Evolutionary conservation across 2,329 filamentous ascomycete species (phyloP).

Genomic region (Dactylellina haptotyla): DNA sequence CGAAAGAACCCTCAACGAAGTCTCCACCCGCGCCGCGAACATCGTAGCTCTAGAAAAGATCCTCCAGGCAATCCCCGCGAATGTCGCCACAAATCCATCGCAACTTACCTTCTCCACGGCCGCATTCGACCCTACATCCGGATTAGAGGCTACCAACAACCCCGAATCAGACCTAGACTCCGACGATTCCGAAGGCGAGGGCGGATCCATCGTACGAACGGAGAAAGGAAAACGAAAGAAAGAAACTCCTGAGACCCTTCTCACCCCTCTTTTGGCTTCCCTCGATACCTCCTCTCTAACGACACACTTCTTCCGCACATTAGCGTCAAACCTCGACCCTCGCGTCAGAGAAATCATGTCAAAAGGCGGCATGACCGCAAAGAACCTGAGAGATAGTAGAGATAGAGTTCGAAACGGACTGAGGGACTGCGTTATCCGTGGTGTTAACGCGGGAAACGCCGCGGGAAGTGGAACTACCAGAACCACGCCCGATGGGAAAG

Average conservation of each 20-base stretch:
- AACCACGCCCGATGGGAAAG: constrained; percentile 29
- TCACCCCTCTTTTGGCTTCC: constrained; percentile 77
- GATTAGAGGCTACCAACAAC: constrained; percentile 9
- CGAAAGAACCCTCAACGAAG: constrained; percentile 82
- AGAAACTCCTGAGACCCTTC: constrained; percentile 66
- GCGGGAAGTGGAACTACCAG: constrained; percentile 12
- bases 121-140: constrained; percentile 31
- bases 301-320: constrained; percentile 91
- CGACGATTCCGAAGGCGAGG: constrained; percentile 24
- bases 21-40: constrained; percentile 86
- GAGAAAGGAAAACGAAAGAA: constrained; percentile 9
- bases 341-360: constrained; percentile 85
- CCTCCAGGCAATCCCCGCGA: constrained; percentile 41
- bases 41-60: constrained; percentile 72
- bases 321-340: constrained; percentile 79
- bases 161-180: constrained; percentile 5
- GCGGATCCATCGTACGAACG: constrained; percentile 19
- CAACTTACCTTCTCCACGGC: constrained; percentile 40
- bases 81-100: constrained; percentile 43
- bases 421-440: constrained; percentile 81
- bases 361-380: constrained; percentile 82
- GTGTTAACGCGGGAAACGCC: constrained; percentile 60
- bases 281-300: constrained; percentile 88
- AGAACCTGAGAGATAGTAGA: constrained; percentile 80
- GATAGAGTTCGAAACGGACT: constrained; percentile 80